These are phyloP conservation scores for Elsinoe arachidis DNA, from an alignment of 2,329 filamentous ascomycete genomes.

Conservation along the genomic window DNA sequence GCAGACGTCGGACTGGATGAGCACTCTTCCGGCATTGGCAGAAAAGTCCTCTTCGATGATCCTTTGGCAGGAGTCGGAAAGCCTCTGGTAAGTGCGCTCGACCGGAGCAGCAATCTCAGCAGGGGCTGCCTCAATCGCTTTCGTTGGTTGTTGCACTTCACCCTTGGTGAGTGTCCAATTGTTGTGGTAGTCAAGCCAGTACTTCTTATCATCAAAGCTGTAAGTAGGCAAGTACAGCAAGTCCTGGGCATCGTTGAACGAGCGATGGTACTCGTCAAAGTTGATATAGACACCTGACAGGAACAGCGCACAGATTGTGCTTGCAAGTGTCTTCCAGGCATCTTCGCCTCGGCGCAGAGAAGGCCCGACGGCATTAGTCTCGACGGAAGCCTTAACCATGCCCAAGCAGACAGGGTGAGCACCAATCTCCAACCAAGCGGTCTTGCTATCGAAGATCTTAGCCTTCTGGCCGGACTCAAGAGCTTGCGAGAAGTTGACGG, in stretches of 20 bases:
- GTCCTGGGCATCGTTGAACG: conserved; percentile 50
- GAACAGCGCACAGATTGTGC: conserved; percentile 52
- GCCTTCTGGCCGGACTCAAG: conserved; percentile 50
- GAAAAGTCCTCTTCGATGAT: conserved; percentile 55
- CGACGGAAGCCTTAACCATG: conserved; percentile 59
- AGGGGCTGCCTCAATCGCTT: conserved; percentile 29
- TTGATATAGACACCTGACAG: conserved; percentile 53
- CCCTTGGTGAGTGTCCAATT: conserved; percentile 66
- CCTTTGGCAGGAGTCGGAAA: conserved; percentile 58
- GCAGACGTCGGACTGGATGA: conserved; percentile 58
- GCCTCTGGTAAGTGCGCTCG: conserved; percentile 41
- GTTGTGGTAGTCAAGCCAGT: conserved; percentile 63
- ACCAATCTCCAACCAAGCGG: conserved; percentile 65
- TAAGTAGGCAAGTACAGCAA: conserved; percentile 61
- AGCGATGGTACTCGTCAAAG: conserved; percentile 62
- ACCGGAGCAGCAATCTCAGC: conserved; percentile 31
- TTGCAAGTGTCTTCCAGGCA: conserved; percentile 55
- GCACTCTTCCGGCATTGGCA: conserved; percentile 49
- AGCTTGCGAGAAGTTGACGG: conserved; percentile 60
- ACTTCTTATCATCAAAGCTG: conserved; percentile 61
- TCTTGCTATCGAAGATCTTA: conserved; percentile 56
- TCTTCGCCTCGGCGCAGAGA: conserved; percentile 56
- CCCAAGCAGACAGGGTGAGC: conserved; percentile 61
- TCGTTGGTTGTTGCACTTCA: conserved; percentile 39
- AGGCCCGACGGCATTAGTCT: conserved; percentile 47